Evolutionary conservation across 2,329 filamentous ascomycete genomes (phyloP).

Genomic region (Aspergillus melleus): DNA sequence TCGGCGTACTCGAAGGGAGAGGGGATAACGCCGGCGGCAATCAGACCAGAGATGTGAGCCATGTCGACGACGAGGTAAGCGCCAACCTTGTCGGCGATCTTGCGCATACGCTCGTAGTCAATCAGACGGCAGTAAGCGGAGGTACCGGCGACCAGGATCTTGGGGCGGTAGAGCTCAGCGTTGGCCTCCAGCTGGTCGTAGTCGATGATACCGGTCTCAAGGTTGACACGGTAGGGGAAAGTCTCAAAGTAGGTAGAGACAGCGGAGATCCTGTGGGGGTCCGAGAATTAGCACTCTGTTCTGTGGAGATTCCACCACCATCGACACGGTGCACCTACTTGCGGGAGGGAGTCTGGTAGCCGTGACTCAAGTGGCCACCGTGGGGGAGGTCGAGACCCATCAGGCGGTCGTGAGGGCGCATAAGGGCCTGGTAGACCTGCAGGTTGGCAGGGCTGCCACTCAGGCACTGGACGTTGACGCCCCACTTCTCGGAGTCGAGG

Average conservation of each 20-base stretch:
- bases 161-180: conserved; percentile 86
- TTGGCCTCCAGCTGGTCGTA: conserved; percentile 88
- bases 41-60: conserved; percentile 93
- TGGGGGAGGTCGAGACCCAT: conserved; percentile 98
- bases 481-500: conserved; percentile 85
- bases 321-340: conserved; percentile 56
- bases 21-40: conserved; percentile 88
- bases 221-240: conserved; percentile 87
- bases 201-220: conserved; percentile 89
- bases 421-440: conserved; percentile 94
- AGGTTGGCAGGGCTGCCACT: conserved; percentile 94
- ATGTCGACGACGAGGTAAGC: conserved; percentile 95
- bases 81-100: conserved; percentile 86
- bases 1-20: conserved; percentile 88
- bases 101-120: conserved; percentile 88
- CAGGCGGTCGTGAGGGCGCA: conserved; percentile 88
- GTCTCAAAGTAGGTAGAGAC: conserved; percentile 99
- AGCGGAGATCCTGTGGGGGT: conserved; percentile 72
- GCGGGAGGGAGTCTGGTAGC: conserved; percentile 90
- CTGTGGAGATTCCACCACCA: not conserved
- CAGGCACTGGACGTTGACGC: conserved; percentile 96
- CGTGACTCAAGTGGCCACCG: conserved; percentile 92
- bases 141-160: conserved; percentile 91
- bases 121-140: conserved; percentile 95
- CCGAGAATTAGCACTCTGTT: not conserved